Base-by-base conservation (phyloP, 2,329 filamentous ascomycete species). In the Aspergillus amoenus region DNA sequence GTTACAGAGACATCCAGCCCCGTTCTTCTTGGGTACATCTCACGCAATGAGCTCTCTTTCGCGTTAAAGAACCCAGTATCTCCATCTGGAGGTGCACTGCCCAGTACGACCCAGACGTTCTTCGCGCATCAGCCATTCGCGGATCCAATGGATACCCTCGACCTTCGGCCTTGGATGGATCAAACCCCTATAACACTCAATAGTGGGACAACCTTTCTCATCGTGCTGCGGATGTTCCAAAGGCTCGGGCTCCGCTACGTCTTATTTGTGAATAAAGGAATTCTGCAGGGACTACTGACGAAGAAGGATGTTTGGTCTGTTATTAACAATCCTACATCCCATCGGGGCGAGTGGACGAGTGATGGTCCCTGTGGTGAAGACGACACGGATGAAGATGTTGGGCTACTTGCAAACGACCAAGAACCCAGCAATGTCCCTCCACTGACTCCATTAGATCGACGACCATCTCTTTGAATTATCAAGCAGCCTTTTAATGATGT, bases 251-350 rank as follows among this genome's bases (percentile, higher is more conserved):
- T 99, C 60, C 84, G 93, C 50, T 97, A 97, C 76, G 85, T 99
- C 5, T 78, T 97, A 3, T 95, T 97, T 71, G 86, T 85, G 40
- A 90, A 97, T 63, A 84, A 88, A 48, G 94, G 94, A 18, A 84
- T 85, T 49, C 77, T 99, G 40, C 87, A 91, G 72, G 94, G 94
- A 0, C 74, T 99, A 47, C 78, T 97, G 64, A 99, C 94, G 18
- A 97, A 97, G 80, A 99, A 99, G 79, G 94, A 99, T 75, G 88
- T 96, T 34, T 97, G 93, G 90, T 93, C 91, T 73, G 87, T 97
- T 40, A 80, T 97, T 45, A 91, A 96, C 70, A 90, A 88, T 42
- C 86, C 85, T 9, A 87, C 88, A 62, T 84, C 87, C 51, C 64
- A 64, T 27, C 64, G 67, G 39, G 65, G 66, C 53, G 68, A 73